These are phyloP conservation scores for Sporothrix schenckii DNA, from an alignment of 2,329 filamentous ascomycete species.

Conservation along the genomic window DNA sequence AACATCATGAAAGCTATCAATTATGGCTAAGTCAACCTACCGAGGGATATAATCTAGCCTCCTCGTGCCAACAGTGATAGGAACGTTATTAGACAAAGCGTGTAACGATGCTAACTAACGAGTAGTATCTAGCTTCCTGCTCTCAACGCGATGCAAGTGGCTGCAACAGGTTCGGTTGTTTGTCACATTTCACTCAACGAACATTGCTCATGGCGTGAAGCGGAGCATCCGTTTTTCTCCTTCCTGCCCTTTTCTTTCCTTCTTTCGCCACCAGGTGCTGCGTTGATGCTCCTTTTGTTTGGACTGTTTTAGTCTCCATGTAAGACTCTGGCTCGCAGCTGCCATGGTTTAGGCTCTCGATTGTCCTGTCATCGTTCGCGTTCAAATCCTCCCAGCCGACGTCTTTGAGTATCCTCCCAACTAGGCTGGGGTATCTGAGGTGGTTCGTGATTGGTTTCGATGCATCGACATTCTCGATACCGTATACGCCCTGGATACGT, in stretches of 20 bases:
- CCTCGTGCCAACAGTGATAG: background rate
- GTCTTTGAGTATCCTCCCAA: slow-evolving; percentile 66
- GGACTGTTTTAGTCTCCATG: slow-evolving; percentile 31
- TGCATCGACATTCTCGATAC: slow-evolving; percentile 69
- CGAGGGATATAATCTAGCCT: background rate
- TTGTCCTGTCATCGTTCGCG: slow-evolving; percentile 44
- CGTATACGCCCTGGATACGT: slow-evolving; percentile 65
- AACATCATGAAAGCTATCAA: background rate
- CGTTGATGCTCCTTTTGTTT: slow-evolving; percentile 31
- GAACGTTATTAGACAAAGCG: background rate
- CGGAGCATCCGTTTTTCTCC: slow-evolving; percentile 27
- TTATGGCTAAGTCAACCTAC: background rate
- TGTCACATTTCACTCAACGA: slow-evolving; percentile 1
- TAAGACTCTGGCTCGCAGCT: slow-evolving; percentile 1
- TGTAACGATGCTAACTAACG: background rate
- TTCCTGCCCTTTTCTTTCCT: slow-evolving; percentile 21
- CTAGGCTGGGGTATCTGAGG: slow-evolving; percentile 68
- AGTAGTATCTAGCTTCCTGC: background rate
- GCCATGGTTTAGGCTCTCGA: slow-evolving; percentile 39
- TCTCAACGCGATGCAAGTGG: background rate
- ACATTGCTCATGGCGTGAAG: slow-evolving; percentile 27
- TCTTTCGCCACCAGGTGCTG: background rate
- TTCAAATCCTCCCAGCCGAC: slow-evolving; percentile 71
- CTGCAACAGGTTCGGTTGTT: background rate
- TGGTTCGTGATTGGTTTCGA: slow-evolving; percentile 69